These are phyloP conservation scores for Amphichorda felina DNA, from an alignment of 2,329 filamentous ascomycete species.

Conservation along the genomic window DNA sequence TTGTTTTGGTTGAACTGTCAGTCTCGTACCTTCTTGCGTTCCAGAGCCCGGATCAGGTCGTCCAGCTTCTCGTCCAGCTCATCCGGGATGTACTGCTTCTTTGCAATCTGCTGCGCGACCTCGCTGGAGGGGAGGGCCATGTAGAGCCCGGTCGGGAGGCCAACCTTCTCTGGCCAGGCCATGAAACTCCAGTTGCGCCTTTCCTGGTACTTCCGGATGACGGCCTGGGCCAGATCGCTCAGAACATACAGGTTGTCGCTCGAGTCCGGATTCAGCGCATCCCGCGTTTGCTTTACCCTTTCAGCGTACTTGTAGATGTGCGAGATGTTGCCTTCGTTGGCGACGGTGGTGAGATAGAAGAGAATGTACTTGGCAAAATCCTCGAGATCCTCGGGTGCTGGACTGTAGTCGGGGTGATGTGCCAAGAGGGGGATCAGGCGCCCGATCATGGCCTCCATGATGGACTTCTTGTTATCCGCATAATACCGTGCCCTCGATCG, in stretches of 20 bases:
- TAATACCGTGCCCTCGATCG: conserved; percentile 65
- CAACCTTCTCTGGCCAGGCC: conserved; percentile 69
- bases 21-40: conserved; percentile 58
- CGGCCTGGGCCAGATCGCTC: conserved; percentile 73
- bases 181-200: conserved; percentile 77
- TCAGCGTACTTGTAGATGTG: conserved; percentile 88
- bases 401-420: conserved; percentile 82
- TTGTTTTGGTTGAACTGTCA: not conserved
- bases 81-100: conserved; percentile 73
- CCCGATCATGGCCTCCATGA: conserved; percentile 72
- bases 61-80: conserved; percentile 68
- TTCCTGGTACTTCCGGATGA: conserved; percentile 79
- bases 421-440: conserved; percentile 79
- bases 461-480: conserved; percentile 40
- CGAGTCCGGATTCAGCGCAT: conserved; percentile 56
- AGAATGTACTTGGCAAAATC: conserved; percentile 84
- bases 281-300: conserved; percentile 79
- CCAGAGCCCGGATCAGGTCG: conserved; percentile 47
- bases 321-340: conserved; percentile 76
- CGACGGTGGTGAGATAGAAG: conserved; percentile 75
- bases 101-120: conserved; percentile 72
- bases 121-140: conserved; percentile 62
- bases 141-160: conserved; percentile 71
- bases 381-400: conserved; percentile 53
- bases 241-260: conserved; percentile 75